A percentile compares a stretch with the other conserved stretches of the same genome.
phyloP scores from a whole-genome alignment of 768 basidiomycete species.

The Trametes maxima region DNA sequence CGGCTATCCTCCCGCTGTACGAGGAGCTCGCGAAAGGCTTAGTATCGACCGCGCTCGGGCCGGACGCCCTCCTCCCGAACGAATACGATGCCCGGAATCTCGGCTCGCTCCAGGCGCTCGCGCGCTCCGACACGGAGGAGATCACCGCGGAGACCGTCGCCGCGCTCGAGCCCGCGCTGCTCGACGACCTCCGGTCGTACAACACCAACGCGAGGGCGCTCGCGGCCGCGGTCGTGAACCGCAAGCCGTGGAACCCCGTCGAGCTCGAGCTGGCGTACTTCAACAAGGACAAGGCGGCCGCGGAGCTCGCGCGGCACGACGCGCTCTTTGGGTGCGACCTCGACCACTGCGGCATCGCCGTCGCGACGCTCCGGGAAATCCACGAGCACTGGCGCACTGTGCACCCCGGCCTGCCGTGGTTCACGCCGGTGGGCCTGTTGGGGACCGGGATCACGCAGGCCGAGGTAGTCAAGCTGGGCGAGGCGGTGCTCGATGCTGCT shows the following conservation, averaged over 20 bases:
- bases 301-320: not conserved
- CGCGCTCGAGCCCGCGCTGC: not conserved
- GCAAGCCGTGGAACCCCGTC: not conserved
- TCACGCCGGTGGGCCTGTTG: not conserved
- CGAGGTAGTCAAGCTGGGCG: not conserved
- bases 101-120: not conserved
- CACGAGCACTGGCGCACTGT: constrained; percentile 1
- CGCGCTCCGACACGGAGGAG: not conserved
- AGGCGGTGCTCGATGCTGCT: not conserved
- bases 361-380: not conserved
- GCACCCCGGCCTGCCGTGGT: not conserved
- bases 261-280: not conserved
- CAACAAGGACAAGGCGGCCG: not conserved
- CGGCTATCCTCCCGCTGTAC: too few relatives aligned
- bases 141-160: not conserved
- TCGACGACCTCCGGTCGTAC: not conserved
- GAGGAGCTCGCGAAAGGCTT: too few relatives aligned
- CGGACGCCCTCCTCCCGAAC: not conserved
- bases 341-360: not conserved
- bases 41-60: too few relatives aligned
- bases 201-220: not conserved
- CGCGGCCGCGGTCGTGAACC: not conserved
- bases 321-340: not conserved
- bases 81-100: not conserved
- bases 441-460: not conserved